Percentiles rank a stretch among this genome's conserved stretches.
These are phyloP conservation scores for Straminergon stramineum DNA, from an alignment of 225 moss, liverwort and hornwort genomes.

Conservation along the genomic window DNA sequence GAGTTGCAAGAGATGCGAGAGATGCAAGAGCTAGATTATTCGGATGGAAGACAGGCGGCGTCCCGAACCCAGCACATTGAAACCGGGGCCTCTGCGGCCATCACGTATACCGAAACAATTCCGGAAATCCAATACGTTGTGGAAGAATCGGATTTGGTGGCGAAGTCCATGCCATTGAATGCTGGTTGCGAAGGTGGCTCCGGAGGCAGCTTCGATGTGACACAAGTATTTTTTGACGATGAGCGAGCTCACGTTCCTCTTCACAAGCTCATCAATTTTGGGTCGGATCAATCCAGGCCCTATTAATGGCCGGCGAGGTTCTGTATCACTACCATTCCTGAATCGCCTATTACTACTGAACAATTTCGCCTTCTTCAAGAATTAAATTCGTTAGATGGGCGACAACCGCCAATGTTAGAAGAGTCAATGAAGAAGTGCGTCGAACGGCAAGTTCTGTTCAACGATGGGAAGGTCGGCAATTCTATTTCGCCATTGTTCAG, in stretches of 20 bases:
- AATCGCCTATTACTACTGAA: background rate
- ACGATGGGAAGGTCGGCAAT: background rate
- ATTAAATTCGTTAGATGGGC: background rate
- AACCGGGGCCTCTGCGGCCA: background rate
- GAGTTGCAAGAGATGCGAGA: background rate
- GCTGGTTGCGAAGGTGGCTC: slow-evolving; percentile 5
- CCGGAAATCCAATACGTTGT: background rate
- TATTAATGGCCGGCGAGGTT: background rate
- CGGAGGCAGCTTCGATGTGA: slow-evolving; percentile 5
- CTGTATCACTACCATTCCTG: background rate
- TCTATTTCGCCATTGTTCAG: background rate
- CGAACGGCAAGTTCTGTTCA: background rate
- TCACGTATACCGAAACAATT: slow-evolving; percentile 18
- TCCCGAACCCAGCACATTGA: background rate
- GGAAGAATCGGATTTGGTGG: background rate
- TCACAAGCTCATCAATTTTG: slow-evolving; percentile 21
- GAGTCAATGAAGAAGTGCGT: background rate
- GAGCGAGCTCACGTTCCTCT: background rate
- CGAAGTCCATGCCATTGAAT: background rate
- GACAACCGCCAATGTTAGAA: background rate
- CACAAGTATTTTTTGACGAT: slow-evolving; percentile 7
- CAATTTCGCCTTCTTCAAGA: background rate
- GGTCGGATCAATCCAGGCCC: background rate
- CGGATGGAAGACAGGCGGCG: background rate
- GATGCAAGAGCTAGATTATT: background rate